Conservation (phyloP, 345 rosid genomes). For the Zanthoxylum bungeanum region DNA sequence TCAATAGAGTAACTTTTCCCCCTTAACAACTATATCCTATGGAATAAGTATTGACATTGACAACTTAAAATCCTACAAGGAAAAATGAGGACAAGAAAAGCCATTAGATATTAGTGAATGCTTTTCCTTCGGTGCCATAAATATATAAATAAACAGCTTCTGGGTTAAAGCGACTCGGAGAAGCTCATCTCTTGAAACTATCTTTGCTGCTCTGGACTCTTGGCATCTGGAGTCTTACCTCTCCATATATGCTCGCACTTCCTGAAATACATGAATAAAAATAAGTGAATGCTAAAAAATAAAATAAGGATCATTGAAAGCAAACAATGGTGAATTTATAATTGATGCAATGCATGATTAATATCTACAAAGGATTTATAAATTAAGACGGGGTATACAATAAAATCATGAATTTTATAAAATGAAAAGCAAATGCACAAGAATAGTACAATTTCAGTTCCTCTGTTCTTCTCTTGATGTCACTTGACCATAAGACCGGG, state of each 20-base stretch:
- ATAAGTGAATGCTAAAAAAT: neutral
- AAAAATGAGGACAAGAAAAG: neutral
- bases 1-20: no score
- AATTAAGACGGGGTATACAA: no score
- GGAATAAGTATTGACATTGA: neutral
- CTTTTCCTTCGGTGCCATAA: neutral
- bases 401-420: constrained; percentile 2
- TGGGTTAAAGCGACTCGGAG: neutral
- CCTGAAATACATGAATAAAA: constrained; percentile 29
- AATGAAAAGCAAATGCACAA: neutral
- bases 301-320: neutral
- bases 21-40: neutral
- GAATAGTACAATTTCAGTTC: constrained; percentile 39
- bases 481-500: constrained; percentile 48
- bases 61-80: neutral
- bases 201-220: neutral
- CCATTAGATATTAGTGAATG: neutral
- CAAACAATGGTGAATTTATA: neutral
- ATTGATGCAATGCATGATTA: neutral
- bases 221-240: constrained; percentile 16
- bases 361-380: neutral
- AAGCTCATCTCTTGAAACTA: neutral
- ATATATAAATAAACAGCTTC: neutral
- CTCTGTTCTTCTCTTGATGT: constrained; percentile 40
- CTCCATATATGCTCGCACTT: constrained; percentile 28